Conservation (phyloP, 306 rosid genomes). For the Fragaria ananassa region DNA sequence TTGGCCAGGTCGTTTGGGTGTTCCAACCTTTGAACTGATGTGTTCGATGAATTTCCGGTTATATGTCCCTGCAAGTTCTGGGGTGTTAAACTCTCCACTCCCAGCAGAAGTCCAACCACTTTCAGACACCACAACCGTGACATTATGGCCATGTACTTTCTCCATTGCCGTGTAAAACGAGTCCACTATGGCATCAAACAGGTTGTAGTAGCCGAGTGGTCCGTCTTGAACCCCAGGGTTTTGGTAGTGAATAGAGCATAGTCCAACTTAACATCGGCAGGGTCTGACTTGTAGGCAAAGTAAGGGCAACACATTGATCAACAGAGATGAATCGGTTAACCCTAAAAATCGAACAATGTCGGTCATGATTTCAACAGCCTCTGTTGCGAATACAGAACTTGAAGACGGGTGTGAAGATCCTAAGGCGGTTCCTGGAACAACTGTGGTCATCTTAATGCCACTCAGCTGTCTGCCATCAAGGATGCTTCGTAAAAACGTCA, state of each 20-base stretch:
- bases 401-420: conserved; percentile 29
- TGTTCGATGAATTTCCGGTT: conserved; percentile 24
- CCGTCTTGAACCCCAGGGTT: conserved; percentile 1
- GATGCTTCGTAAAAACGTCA: conserved; percentile 10
- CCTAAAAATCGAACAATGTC: conserved; percentile 21
- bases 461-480: background rate
- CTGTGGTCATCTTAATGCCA: conserved; percentile 31
- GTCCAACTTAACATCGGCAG: conserved; percentile 8
- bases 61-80: conserved; percentile 19
- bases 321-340: conserved; percentile 17
- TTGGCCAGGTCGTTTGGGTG: conserved; percentile 29
- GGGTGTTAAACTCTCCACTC: conserved; percentile 16
- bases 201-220: conserved; percentile 13
- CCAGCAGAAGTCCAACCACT: conserved; percentile 48
- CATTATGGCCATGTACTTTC: background rate
- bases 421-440: conserved; percentile 18
- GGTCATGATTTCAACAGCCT: background rate
- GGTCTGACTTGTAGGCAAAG: conserved; percentile 33
- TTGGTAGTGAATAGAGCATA: conserved; percentile 14
- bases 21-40: conserved; percentile 18
- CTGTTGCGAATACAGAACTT: conserved; percentile 5
- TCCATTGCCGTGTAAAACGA: conserved; percentile 34
- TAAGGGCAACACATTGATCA: conserved; percentile 44
- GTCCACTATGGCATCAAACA: conserved; percentile 38
- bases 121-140: conserved; percentile 28